Evolutionary conservation across 805 yeast genomes (phyloP).

Genomic region (Suhomyces tanzawaensis): DNA sequence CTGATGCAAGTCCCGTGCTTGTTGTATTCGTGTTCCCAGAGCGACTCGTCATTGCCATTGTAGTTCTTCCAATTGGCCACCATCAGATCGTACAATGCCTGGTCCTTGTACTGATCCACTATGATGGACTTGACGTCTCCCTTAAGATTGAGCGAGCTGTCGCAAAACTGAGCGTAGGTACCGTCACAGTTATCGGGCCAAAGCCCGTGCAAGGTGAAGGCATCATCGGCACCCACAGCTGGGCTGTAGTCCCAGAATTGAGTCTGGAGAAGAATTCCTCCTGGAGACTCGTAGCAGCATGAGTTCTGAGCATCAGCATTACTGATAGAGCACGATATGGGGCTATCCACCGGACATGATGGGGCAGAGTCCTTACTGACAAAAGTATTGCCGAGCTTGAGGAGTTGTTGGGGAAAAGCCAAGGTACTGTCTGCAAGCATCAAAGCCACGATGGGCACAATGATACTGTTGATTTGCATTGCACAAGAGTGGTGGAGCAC

Average conservation of each 20-base stretch:
- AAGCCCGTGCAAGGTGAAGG: conserved; percentile 79
- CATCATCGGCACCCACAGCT: conserved; percentile 62
- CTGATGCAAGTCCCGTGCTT: conserved; percentile 93
- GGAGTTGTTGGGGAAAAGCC: conserved; percentile 1
- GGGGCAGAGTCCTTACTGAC: conserved; percentile 2
- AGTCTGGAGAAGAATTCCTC: conserved; percentile 79
- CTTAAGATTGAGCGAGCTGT: conserved; percentile 36
- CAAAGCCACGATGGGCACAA: background rate
- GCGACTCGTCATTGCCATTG: conserved; percentile 60
- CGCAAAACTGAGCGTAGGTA: conserved; percentile 76
- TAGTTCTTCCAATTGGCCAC: conserved; percentile 67
- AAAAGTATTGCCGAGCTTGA: background rate
- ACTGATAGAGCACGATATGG: conserved; percentile 57
- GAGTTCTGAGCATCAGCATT: conserved; percentile 30
- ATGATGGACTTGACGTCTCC: conserved; percentile 32
- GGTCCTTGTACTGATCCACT: conserved; percentile 40
- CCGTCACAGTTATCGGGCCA: conserved; percentile 93
- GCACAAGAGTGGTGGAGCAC: too few species aligned
- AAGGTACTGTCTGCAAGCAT: background rate
- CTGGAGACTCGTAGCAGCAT: conserved; percentile 86
- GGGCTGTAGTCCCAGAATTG: conserved; percentile 93
- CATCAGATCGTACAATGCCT: conserved; percentile 58
- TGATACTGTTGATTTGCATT: background rate
- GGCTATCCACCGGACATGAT: conserved; percentile 55
- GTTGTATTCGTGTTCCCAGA: conserved; percentile 92